Conservation (phyloP, 192 early-diverging fungal genomes). For the Linnemannia zychae region DNA sequence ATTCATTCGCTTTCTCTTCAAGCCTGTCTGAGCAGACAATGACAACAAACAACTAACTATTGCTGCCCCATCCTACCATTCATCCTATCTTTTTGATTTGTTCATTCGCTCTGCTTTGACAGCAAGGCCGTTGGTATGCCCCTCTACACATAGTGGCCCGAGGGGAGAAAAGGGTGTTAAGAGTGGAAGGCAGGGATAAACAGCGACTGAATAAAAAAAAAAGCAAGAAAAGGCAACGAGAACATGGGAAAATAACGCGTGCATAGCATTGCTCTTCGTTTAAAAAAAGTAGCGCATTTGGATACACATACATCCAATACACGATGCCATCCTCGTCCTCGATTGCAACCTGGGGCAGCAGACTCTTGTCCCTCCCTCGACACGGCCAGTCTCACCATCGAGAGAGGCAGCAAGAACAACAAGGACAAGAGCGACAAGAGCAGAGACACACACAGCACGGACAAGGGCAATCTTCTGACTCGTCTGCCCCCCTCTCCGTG, state of each 20-base stretch:
- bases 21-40: not conserved
- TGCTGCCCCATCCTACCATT: not conserved
- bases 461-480: not conserved
- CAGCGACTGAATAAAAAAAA: not conserved
- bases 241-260: not conserved
- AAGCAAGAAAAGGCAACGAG: not conserved
- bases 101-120: too few relatives aligned
- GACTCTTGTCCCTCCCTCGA: slow-evolving; percentile 11
- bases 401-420: not conserved
- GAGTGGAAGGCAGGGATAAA: not conserved
- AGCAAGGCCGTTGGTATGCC: too few relatives aligned
- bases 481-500: not conserved
- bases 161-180: too few relatives aligned
- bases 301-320: too few relatives aligned
- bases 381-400: not conserved
- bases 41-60: not conserved
- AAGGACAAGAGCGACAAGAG: not conserved
- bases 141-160: too few relatives aligned
- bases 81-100: too few relatives aligned
- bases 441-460: not conserved
- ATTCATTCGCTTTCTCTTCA: not conserved
- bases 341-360: slow-evolving; percentile 33
- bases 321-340: slow-evolving; percentile 16
- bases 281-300: not conserved
- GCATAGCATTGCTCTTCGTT: not conserved